Evolutionary conservation across 2,329 filamentous ascomycete genomes (phyloP).

Genomic region (Aspergillaceae sp.): DNA sequence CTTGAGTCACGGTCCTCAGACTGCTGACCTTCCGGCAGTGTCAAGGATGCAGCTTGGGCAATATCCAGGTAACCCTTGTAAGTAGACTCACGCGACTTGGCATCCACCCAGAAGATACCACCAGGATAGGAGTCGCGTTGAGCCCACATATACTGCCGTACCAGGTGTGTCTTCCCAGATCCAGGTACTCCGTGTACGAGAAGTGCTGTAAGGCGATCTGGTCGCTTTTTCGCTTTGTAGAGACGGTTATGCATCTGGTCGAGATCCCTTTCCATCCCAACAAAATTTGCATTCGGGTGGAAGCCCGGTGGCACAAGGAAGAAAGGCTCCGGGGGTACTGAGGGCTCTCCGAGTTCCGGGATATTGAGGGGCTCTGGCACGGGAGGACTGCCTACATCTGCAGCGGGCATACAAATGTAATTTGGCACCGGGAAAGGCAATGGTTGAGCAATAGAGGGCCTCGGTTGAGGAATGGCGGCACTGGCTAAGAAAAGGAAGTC

Average conservation of each 20-base stretch:
- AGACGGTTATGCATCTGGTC: constrained; percentile 52
- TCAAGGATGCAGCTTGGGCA: constrained; percentile 48
- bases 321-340: constrained; percentile 18
- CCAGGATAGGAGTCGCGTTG: constrained; percentile 54
- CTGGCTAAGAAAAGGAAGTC: constrained; percentile 28
- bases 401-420: background rate
- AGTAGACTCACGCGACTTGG: constrained; percentile 51
- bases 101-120: constrained; percentile 62
- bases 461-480: background rate
- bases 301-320: constrained; percentile 49
- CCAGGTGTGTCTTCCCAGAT: constrained; percentile 60
- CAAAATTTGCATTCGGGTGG: constrained; percentile 54
- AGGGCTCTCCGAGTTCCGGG: constrained; percentile 14
- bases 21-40: constrained; percentile 29
- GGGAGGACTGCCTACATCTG: constrained; percentile 19
- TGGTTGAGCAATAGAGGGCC: constrained; percentile 1
- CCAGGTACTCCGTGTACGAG: constrained; percentile 58
- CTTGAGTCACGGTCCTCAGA: constrained; percentile 29
- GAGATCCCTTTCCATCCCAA: constrained; percentile 53
- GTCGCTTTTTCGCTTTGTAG: constrained; percentile 49
- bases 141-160: constrained; percentile 57
- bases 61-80: constrained; percentile 59
- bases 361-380: constrained; percentile 18
- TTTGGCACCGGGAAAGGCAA: constrained; percentile 1
- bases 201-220: constrained; percentile 53